Conservation (phyloP, 2,329 filamentous ascomycete genomes). For the Phyllosticta paracitricarpa region DNA sequence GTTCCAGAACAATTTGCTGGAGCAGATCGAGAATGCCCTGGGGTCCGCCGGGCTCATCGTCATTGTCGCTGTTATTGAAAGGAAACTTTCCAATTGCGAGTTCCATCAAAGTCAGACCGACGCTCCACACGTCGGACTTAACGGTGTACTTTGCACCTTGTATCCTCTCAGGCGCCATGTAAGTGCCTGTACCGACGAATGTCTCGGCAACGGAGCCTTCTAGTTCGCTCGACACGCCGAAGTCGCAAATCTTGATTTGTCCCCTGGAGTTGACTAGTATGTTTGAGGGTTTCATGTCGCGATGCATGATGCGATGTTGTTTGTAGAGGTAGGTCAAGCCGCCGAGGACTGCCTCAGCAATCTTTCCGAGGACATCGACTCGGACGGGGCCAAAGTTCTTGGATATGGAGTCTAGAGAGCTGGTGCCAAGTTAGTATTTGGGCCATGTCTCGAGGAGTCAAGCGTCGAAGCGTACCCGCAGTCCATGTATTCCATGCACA, state of each 20-base stretch:
- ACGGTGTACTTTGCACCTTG: conserved; percentile 96
- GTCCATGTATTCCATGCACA: conserved; percentile 99
- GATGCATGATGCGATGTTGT: conserved; percentile 95
- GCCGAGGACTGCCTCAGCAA: conserved; percentile 87
- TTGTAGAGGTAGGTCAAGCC: conserved; percentile 92
- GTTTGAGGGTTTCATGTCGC: conserved; percentile 97
- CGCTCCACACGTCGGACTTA: conserved; percentile 98
- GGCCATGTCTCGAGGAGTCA: not conserved
- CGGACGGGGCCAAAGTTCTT: conserved; percentile 90
- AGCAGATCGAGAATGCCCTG: conserved; percentile 92
- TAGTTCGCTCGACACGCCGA: conserved; percentile 94
- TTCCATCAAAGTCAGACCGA: conserved; percentile 91
- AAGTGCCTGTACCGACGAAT: conserved; percentile 96
- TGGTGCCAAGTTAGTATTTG: conserved; percentile 27
- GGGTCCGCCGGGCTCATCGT: conserved; percentile 57
- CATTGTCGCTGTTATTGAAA: conserved; percentile 75
- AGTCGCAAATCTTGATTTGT: conserved; percentile 95
- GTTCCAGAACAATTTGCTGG: conserved; percentile 95
- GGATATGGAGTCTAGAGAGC: conserved; percentile 85
- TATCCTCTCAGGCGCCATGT: conserved; percentile 98
- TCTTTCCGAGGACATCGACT: conserved; percentile 94
- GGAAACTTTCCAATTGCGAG: conserved; percentile 95
- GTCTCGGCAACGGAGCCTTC: conserved; percentile 98
- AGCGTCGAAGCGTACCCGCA: conserved; percentile 60
- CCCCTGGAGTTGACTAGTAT: conserved; percentile 91